Conservation (phyloP, 2,329 filamentous ascomycete species). For the Aschersonia sp. region DNA sequence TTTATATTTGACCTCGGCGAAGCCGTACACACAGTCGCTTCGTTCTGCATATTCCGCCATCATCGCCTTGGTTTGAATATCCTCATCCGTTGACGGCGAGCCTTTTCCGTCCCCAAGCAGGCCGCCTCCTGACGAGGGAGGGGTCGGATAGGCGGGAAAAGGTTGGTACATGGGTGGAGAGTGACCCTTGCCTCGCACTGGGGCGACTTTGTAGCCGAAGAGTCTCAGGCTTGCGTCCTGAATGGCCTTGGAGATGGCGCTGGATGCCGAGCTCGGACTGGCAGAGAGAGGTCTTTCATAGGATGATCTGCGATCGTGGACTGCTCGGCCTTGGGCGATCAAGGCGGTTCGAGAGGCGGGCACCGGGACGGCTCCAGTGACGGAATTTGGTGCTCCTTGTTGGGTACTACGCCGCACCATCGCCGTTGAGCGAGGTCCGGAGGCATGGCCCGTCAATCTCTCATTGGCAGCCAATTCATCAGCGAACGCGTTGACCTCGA, state of each 20-base stretch:
- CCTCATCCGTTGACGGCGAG: conserved; percentile 53
- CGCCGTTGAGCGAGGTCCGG: conserved; percentile 40
- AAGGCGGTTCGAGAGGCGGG: conserved; percentile 60
- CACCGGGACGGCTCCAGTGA: conserved; percentile 52
- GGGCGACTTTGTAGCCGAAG: conserved; percentile 56
- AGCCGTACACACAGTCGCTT: conserved; percentile 92
- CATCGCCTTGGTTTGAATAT: conserved; percentile 58
- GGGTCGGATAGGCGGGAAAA: conserved; percentile 71
- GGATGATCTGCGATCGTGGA: conserved; percentile 63
- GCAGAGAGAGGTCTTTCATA: conserved; percentile 65
- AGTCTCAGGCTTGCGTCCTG: conserved; percentile 75
- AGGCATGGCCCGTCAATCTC: conserved; percentile 35
- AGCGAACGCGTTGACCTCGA: conserved; percentile 93
- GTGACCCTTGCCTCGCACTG: conserved; percentile 48
- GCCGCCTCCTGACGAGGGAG: conserved; percentile 39
- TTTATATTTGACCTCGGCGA: conserved; percentile 96
- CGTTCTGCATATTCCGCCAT: conserved; percentile 88
- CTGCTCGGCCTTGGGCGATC: conserved; percentile 51
- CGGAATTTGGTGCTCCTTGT: conserved; percentile 54
- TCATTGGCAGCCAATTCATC: conserved; percentile 85
- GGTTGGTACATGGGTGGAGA: conserved; percentile 69
- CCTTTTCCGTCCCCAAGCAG: conserved; percentile 51
- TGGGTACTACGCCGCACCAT: conserved; percentile 67
- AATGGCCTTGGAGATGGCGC: conserved; percentile 86
- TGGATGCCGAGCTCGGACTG: conserved; percentile 58